These are phyloP conservation scores for Podila epicladia DNA, from an alignment of 192 early-diverging fungal species.

Conservation along the genomic window DNA sequence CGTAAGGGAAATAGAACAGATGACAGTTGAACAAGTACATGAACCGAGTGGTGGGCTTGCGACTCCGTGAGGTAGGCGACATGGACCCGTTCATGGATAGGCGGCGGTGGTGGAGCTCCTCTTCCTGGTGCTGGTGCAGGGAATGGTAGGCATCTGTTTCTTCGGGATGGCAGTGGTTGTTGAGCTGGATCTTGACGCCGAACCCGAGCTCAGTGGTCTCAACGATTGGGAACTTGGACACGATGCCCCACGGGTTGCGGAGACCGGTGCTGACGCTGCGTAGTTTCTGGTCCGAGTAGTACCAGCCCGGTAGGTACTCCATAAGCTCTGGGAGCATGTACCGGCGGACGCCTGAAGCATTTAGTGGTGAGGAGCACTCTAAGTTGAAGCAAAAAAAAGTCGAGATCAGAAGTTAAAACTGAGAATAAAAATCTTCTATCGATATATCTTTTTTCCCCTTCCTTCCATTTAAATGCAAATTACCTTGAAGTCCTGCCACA, in stretches of 20 bases:
- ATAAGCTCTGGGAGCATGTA: conserved; percentile 50
- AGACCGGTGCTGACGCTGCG: conserved; percentile 12
- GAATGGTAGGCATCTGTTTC: background rate
- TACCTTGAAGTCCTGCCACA: conserved; percentile 53
- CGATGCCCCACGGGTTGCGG: conserved; percentile 49
- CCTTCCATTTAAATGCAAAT: background rate
- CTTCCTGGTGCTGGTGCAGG: background rate
- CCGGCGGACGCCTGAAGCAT: conserved; percentile 10
- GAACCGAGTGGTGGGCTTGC: conserved; percentile 19
- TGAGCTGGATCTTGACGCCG: conserved; percentile 53
- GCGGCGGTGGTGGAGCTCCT: background rate
- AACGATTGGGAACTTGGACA: conserved; percentile 52
- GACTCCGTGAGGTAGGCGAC: background rate
- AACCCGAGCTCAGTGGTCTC: conserved; percentile 33
- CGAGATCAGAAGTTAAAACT: background rate
- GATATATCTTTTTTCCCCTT: background rate
- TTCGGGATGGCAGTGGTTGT: conserved; percentile 44
- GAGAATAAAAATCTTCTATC: no score
- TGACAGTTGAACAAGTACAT: conserved; percentile 56
- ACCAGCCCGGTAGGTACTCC: conserved; percentile 43
- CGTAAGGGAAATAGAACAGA: conserved; percentile 51
- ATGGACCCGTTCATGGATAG: background rate
- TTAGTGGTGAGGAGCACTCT: conserved; percentile 30
- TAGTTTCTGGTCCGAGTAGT: conserved; percentile 45
- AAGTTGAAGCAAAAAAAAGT: background rate